Conservation (phyloP, 352 stramenopile genomes). For the Phytophthora kernoviae region DNA sequence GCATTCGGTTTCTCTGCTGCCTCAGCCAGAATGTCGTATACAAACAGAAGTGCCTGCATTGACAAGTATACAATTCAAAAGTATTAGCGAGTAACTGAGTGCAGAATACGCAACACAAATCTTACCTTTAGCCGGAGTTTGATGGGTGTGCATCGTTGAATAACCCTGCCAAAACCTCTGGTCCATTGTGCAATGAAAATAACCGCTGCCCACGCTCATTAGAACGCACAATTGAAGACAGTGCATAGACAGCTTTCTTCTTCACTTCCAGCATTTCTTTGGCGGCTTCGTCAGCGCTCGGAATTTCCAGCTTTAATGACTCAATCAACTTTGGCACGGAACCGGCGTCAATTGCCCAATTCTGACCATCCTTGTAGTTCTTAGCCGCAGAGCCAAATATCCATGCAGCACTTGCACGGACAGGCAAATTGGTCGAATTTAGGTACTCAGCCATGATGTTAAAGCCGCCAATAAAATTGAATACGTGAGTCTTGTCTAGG, state of each 20-base stretch:
- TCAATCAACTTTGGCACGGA: conserved; percentile 71
- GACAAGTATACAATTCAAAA: not conserved
- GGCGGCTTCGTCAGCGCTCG: conserved; percentile 12
- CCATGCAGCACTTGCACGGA: conserved; percentile 70
- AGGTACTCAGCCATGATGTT: conserved; percentile 70
- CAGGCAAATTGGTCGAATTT: conserved; percentile 67
- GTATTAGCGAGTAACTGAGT: conserved; percentile 2
- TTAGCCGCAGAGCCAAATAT: conserved; percentile 79
- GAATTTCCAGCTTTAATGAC: conserved; percentile 50
- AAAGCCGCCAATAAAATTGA: conserved; percentile 88
- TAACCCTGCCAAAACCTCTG: conserved; percentile 42
- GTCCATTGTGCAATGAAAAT: conserved; percentile 54
- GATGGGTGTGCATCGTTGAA: conserved; percentile 46
- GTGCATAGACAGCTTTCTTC: conserved; percentile 83
- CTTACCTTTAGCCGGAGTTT: conserved; percentile 74
- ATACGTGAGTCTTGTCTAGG: conserved; percentile 86
- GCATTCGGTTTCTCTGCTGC: conserved; percentile 18
- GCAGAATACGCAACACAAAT: conserved; percentile 2
- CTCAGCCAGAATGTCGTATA: conserved; percentile 74
- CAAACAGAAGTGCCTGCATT: conserved; percentile 57
- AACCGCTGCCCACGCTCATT: conserved; percentile 75
- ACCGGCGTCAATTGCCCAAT: conserved; percentile 80
- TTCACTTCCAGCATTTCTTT: conserved; percentile 70
- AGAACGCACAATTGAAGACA: conserved; percentile 72
- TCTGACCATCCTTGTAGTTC: conserved; percentile 84